These are phyloP conservation scores for Xanthoconium purpureum DNA, from an alignment of 768 basidiomycete genomes.

Conservation along the genomic window DNA sequence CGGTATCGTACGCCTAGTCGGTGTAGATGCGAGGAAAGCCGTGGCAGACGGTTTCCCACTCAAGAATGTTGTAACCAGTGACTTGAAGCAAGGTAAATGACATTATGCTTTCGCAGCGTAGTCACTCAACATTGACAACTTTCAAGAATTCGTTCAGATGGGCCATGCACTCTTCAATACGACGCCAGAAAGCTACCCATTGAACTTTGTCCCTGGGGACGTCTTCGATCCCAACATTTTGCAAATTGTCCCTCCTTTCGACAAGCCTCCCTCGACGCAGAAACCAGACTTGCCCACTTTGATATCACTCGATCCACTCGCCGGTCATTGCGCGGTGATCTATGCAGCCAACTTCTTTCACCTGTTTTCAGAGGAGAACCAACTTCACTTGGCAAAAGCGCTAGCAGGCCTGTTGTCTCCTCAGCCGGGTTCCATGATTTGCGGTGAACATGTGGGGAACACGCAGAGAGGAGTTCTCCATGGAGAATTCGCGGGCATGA, in stretches of 20 bases:
- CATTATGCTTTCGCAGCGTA: neutral
- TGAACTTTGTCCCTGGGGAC: slow-evolving; percentile 54
- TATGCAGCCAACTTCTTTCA: slow-evolving; percentile 50
- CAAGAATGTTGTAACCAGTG: slow-evolving; percentile 37
- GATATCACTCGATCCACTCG: slow-evolving; percentile 45
- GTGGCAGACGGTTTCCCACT: slow-evolving; percentile 43
- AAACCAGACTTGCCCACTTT: slow-evolving; percentile 33
- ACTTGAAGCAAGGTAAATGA: slow-evolving; percentile 35
- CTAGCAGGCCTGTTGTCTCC: slow-evolving; percentile 31
- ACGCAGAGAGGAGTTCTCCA: neutral
- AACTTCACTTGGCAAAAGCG: slow-evolving; percentile 26
- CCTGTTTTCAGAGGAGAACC: slow-evolving; percentile 31
- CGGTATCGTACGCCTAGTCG: slow-evolving; percentile 7
- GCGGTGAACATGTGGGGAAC: slow-evolving; percentile 26
- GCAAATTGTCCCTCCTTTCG: slow-evolving; percentile 30
- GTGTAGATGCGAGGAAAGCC: slow-evolving; percentile 39
- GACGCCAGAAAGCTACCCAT: slow-evolving; percentile 49
- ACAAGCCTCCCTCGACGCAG: slow-evolving; percentile 20
- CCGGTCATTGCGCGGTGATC: slow-evolving; percentile 48
- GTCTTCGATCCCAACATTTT: slow-evolving; percentile 47
- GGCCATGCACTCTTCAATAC: slow-evolving; percentile 62
- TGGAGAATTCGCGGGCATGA: neutral
- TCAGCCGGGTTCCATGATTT: slow-evolving; percentile 31
- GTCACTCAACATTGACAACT: neutral
- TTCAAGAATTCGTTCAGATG: slow-evolving; percentile 51